Evolutionary conservation across 257 asterid genomes (phyloP).

Genomic region (Marsdenia floribunda): DNA sequence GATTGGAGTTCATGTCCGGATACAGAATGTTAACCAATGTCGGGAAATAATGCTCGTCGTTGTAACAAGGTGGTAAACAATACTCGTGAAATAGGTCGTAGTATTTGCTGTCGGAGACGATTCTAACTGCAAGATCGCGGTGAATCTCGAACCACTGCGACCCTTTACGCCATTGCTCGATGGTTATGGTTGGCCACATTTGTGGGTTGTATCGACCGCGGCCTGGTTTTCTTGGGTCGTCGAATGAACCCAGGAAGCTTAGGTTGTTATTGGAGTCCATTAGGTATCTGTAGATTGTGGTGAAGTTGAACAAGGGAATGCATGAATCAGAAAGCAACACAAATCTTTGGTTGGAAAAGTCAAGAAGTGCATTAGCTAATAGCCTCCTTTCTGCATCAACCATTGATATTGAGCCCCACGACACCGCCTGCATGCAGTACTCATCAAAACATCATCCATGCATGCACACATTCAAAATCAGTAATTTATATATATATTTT

Average conservation of each 20-base stretch:
- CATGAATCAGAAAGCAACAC: constrained; percentile 66
- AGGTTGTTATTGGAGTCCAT: constrained; percentile 19
- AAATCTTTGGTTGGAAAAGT: constrained; percentile 52
- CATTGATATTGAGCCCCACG: constrained; percentile 69
- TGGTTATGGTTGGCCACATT: constrained; percentile 52
- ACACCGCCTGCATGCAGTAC: constrained; percentile 37
- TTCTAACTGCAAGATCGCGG: constrained; percentile 42
- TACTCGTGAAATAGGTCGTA: constrained; percentile 28
- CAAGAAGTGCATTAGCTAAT: constrained; percentile 58
- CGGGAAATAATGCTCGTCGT: constrained; percentile 52
- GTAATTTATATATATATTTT: no score
- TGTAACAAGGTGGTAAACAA: constrained; percentile 51
- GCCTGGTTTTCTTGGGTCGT: constrained; percentile 48
- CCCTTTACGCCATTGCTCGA: constrained; percentile 68
- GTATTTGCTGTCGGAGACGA: constrained; percentile 39
- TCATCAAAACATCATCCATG: no score
- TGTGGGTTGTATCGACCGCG: constrained; percentile 58
- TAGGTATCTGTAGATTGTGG: constrained; percentile 45
- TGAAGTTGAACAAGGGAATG: constrained; percentile 66
- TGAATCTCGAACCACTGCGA: constrained; percentile 73
- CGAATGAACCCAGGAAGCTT: constrained; percentile 43
- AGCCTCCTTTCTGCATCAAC: constrained; percentile 66
- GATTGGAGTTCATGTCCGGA: constrained; percentile 37
- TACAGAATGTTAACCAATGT: constrained; percentile 49
- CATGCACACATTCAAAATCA: no score